Conservation (phyloP, 1,284 basidiomycete genomes). For the Exobasidium cylindrosporum region DNA sequence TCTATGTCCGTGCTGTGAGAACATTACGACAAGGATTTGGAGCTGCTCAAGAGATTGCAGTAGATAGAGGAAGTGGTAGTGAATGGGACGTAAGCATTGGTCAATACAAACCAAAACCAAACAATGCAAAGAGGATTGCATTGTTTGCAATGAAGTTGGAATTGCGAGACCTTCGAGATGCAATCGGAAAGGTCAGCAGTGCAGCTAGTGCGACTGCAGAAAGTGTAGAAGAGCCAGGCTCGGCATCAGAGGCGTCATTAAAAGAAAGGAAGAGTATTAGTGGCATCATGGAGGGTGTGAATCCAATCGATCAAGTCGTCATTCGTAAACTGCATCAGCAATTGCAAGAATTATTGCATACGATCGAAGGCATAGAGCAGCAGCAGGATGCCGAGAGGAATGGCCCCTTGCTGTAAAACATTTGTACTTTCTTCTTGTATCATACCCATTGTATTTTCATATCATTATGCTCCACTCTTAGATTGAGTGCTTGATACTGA, state of each 20-base stretch:
- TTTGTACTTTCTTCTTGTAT: too few species aligned
- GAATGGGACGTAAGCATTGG: constrained; percentile 47
- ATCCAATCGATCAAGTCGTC: constrained; percentile 51
- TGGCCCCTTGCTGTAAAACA: too few species aligned
- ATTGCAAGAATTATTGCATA: constrained; percentile 42
- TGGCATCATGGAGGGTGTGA: constrained; percentile 20
- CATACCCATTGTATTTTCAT: too few species aligned
- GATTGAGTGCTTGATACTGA: too few species aligned
- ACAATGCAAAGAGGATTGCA: constrained; percentile 49
- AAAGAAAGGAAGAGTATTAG: neutral
- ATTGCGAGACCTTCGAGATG: constrained; percentile 43
- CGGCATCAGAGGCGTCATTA: neutral
- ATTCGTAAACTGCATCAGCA: constrained; percentile 47
- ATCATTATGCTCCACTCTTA: too few species aligned
- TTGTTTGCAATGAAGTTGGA: constrained; percentile 54
- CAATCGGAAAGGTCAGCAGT: constrained; percentile 40
- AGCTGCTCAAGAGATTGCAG: neutral
- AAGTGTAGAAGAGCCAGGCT: neutral
- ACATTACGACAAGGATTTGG: constrained; percentile 44
- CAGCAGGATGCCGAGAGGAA: constrained; percentile 8
- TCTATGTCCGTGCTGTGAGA: constrained; percentile 50
- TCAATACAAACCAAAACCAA: constrained; percentile 32
- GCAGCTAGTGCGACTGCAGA: constrained; percentile 8
- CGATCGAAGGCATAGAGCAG: constrained; percentile 44
- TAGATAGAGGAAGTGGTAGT: neutral